These are phyloP conservation scores for Xylaria arbuscula DNA, from an alignment of 2,329 filamentous ascomycete genomes.

Conservation along the genomic window DNA sequence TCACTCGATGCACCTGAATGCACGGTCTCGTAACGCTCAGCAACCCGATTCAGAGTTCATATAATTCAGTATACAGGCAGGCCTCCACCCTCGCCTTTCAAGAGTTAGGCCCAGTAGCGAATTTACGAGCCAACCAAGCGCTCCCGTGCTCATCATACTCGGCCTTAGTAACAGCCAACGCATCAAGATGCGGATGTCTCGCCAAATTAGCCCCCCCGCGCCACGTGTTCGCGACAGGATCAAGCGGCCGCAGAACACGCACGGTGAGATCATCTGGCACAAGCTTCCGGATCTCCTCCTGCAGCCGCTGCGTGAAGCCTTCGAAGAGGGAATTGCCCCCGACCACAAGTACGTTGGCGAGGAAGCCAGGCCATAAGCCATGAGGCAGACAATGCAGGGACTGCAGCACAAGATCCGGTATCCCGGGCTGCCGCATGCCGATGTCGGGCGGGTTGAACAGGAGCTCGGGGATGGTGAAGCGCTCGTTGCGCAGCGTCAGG, in stretches of 20 bases:
- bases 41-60: not conserved
- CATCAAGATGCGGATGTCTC: constrained; percentile 72
- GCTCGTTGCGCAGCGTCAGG: constrained; percentile 88
- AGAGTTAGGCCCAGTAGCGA: constrained; percentile 58
- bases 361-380: constrained; percentile 83
- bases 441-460: constrained; percentile 89
- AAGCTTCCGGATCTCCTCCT: constrained; percentile 76
- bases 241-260: constrained; percentile 73
- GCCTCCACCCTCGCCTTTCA: constrained; percentile 27
- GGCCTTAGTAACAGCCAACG: constrained; percentile 80
- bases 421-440: constrained; percentile 82
- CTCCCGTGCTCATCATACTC: constrained; percentile 92
- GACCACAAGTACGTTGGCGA: constrained; percentile 89
- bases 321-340: constrained; percentile 85
- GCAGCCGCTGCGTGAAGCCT: constrained; percentile 83
- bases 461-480: constrained; percentile 89
- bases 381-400: constrained; percentile 79
- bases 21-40: too few species aligned
- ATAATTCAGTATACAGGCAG: not conserved
- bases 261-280: constrained; percentile 83
- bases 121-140: constrained; percentile 78
- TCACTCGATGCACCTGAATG: too few species aligned
- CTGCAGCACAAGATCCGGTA: constrained; percentile 85
- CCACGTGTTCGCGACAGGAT: constrained; percentile 87
- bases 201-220: constrained; percentile 83